phyloP scores from a whole-genome alignment of 441 rosid species.

The Iberis amara region DNA sequence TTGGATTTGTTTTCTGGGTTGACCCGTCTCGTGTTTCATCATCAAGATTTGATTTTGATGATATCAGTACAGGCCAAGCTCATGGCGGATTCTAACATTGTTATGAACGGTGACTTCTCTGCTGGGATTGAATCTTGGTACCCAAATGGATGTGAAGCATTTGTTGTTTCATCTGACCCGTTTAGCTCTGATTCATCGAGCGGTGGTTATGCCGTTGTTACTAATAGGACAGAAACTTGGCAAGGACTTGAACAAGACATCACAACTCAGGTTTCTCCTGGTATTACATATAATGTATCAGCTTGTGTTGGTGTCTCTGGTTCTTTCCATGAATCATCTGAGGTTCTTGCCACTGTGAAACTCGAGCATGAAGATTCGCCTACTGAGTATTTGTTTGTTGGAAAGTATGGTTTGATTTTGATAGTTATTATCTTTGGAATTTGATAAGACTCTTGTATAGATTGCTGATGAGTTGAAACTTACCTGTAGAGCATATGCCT shows the following conservation, averaged over 20 bases:
- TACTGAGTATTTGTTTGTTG: constrained; percentile 52
- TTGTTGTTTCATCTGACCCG: constrained; percentile 49
- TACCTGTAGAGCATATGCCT: constrained; percentile 53
- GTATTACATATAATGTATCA: constrained; percentile 50
- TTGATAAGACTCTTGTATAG: background rate
- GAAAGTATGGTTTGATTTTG: constrained; percentile 49
- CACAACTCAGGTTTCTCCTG: constrained; percentile 53
- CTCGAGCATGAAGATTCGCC: constrained; percentile 45
- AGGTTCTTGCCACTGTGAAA: constrained; percentile 71
- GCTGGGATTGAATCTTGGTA: constrained; percentile 65
- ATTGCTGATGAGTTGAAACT: constrained; percentile 18
- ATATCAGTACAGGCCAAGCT: constrained; percentile 33
- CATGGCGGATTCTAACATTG: constrained; percentile 39
- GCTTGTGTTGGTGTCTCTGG: constrained; percentile 72
- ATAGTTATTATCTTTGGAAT: constrained; percentile 17
- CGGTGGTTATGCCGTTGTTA: constrained; percentile 58
- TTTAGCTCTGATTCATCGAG: constrained; percentile 32
- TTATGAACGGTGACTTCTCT: constrained; percentile 70
- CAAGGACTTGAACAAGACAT: constrained; percentile 93
- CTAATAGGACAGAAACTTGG: constrained; percentile 73
- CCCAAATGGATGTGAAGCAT: constrained; percentile 63
- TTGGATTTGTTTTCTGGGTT: background rate
- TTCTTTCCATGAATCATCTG: constrained; percentile 41
- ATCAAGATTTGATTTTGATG: constrained; percentile 19
- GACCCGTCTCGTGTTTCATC: background rate